Base-by-base conservation (phyloP, 352 stramenopile species). In the Phytophthora chlamydospora region DNA sequence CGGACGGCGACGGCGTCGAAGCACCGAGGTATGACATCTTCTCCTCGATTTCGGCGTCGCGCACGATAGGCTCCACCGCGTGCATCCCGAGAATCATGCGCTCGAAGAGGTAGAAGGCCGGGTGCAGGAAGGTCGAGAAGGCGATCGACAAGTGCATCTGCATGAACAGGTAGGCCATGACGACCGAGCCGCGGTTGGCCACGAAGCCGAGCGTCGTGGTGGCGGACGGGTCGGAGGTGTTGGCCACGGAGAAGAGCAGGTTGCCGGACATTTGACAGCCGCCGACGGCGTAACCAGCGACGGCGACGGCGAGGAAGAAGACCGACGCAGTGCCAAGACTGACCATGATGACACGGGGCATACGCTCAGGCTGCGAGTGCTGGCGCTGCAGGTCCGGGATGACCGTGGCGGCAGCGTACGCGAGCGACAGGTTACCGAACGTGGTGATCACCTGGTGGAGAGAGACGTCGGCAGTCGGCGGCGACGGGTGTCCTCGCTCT, bases 121-220 rank as follows among this genome's bases (percentile, higher is more conserved):
- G 64, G 24, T 68, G 58, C 39, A 72, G 48, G 27, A 72, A 41
- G 4, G 58, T 68, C 10, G 58, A 60, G 43, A 72, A 72, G 27
- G 64, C 64, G 27, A 72, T 57, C 0, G 51, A 43, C 32, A 72
- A 32, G 35, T 72, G 64, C 58, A 68, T 49, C 27, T 72, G 64
- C 64, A 72, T 72, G 47, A 72, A 72, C 29, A 72, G 42, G 31
- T 46, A 72, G 1, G 64, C 48, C 46, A 72, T 72, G 34, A 72
- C 52, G 2, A 72, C 42, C 0, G 64, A 32, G 4, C 58, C 64
- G 12, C 64, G 64, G 46, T 63, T 24, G 12, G 64, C 53, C 1
- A 56, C 41, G 34, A 72, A 72, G 3, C 51, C 51, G 0, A 72
- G 46, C 0, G 51, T 63, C 4, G 64, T 72, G 12, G 13, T 24